These are phyloP conservation scores for Calendula officinalis DNA, from an alignment of 129 eudicot genomes.

Conservation along the genomic window DNA sequence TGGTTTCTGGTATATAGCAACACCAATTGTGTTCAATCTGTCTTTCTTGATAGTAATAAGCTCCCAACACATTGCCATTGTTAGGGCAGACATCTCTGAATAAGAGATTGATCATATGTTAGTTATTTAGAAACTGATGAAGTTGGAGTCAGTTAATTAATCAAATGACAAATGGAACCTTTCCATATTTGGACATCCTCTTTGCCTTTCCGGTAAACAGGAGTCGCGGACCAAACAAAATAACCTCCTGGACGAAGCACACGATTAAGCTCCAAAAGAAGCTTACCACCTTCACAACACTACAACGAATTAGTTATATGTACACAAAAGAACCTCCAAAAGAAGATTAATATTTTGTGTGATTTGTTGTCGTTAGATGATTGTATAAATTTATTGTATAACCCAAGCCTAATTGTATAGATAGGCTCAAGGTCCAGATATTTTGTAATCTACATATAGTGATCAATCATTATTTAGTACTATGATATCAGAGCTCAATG, in stretches of 20 bases:
- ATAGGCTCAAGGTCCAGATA: too few relatives aligned
- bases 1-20: slow-evolving; percentile 73
- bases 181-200: slow-evolving; percentile 90
- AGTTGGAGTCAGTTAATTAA: background rate
- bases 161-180: slow-evolving; percentile 33
- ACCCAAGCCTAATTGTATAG: too few relatives aligned
- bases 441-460: too few relatives aligned
- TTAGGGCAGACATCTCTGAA: slow-evolving; percentile 70
- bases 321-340: too few relatives aligned
- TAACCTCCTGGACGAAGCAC: slow-evolving; percentile 81
- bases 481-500: too few relatives aligned
- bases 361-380: too few relatives aligned
- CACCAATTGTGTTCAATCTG: slow-evolving; percentile 51
- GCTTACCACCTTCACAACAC: slow-evolving; percentile 59
- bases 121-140: slow-evolving; percentile 6
- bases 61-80: slow-evolving; percentile 83
- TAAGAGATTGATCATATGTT: background rate
- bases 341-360: too few relatives aligned
- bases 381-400: too few relatives aligned
- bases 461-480: too few relatives aligned
- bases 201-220: slow-evolving; percentile 63
- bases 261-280: slow-evolving; percentile 78
- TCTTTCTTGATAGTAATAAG: slow-evolving; percentile 69
- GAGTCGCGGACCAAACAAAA: slow-evolving; percentile 89
- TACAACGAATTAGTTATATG: background rate